A percentile compares a stretch with the other conserved stretches of the same genome.
phyloP scores from a whole-genome alignment of 2,329 filamentous ascomycete species.

The Cryoendolithus antarcticus region DNA sequence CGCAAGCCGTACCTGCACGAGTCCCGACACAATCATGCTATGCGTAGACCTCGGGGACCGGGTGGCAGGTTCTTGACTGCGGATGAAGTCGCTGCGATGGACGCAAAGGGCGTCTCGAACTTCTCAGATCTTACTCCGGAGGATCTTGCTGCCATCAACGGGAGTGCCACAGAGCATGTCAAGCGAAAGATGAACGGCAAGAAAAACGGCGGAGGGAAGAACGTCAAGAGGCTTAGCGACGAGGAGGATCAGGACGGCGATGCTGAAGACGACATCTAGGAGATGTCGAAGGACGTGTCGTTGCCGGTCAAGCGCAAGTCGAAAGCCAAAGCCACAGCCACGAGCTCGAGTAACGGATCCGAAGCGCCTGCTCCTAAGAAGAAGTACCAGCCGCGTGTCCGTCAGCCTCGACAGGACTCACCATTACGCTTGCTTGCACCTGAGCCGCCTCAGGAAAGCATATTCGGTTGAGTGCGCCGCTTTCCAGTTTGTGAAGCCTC shows the following conservation, averaged over 20 bases:
- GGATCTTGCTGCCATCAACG: too few relatives aligned
- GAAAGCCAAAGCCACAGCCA: too few relatives aligned
- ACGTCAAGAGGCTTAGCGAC: slow-evolving; percentile 6
- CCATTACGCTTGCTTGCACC: too few relatives aligned
- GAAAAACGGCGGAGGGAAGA: slow-evolving; percentile 1
- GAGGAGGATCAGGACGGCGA: slow-evolving; percentile 8
- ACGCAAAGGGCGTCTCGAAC: slow-evolving; percentile 40
- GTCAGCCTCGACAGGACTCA: too few relatives aligned
- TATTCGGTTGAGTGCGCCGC: too few relatives aligned
- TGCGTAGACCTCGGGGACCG: slow-evolving; percentile 89
- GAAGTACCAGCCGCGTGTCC: too few relatives aligned
- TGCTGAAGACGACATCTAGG: slow-evolving; percentile 6
- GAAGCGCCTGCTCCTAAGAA: too few relatives aligned
- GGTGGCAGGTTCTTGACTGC: slow-evolving; percentile 93
- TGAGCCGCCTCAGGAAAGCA: too few relatives aligned
- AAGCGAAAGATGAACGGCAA: slow-evolving; percentile 3
- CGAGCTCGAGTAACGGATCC: too few relatives aligned
- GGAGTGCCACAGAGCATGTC: slow-evolving; percentile 2
- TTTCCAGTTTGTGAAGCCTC: too few relatives aligned
- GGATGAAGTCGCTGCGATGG: slow-evolving; percentile 86
- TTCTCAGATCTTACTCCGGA: slow-evolving; percentile 4
- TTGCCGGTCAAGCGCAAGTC: too few relatives aligned
- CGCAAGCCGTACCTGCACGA: slow-evolving; percentile 96
- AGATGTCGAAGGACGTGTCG: too few relatives aligned
- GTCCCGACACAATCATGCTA: slow-evolving; percentile 94